These are phyloP conservation scores for Pseudoneurospora amorphoporcata DNA, from an alignment of 495 filamentous ascomycete species.

Conservation along the genomic window DNA sequence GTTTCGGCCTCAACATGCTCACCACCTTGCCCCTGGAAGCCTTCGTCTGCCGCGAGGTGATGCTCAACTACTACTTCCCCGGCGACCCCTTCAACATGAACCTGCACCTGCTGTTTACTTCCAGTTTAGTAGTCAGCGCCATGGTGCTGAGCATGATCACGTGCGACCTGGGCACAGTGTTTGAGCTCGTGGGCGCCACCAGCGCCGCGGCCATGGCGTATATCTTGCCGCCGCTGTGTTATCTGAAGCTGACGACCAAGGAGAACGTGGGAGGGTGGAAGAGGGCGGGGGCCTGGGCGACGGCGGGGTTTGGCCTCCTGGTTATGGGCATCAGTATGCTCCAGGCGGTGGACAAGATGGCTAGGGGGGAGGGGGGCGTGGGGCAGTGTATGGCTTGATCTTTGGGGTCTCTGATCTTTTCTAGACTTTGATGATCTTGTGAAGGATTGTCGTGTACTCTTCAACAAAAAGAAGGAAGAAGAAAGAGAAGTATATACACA, in stretches of 20 bases:
- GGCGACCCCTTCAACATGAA: constrained; percentile 68
- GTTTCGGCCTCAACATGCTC: constrained; percentile 96
- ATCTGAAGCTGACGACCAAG: constrained; percentile 69
- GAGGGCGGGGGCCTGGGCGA: constrained; percentile 55
- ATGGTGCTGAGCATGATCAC: constrained; percentile 71
- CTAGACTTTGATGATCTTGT: no score
- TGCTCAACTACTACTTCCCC: constrained; percentile 86
- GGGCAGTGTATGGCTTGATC: constrained; percentile 5
- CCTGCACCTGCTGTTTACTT: constrained; percentile 77
- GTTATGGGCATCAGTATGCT: constrained; percentile 80
- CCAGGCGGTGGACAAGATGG: constrained; percentile 60
- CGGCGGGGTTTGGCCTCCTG: constrained; percentile 64
- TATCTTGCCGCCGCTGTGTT: constrained; percentile 90
- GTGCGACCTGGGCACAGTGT: constrained; percentile 87
- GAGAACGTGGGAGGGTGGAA: constrained; percentile 44
- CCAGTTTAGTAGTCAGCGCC: constrained; percentile 65
- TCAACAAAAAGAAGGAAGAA: no score
- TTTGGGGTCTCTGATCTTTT: not conserved
- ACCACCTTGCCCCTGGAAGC: constrained; percentile 92
- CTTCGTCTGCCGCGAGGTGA: constrained; percentile 94
- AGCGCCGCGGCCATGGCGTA: constrained; percentile 90
- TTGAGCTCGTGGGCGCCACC: constrained; percentile 92
- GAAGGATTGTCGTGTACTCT: no score
- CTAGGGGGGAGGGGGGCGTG: constrained; percentile 26
- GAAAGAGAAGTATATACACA: no score